Evolutionary conservation across 192 early-diverging fungal species (phyloP), one percentile per base, ranked within the genome.

Genomic region (Phlyctochytrium bullatum): DNA sequence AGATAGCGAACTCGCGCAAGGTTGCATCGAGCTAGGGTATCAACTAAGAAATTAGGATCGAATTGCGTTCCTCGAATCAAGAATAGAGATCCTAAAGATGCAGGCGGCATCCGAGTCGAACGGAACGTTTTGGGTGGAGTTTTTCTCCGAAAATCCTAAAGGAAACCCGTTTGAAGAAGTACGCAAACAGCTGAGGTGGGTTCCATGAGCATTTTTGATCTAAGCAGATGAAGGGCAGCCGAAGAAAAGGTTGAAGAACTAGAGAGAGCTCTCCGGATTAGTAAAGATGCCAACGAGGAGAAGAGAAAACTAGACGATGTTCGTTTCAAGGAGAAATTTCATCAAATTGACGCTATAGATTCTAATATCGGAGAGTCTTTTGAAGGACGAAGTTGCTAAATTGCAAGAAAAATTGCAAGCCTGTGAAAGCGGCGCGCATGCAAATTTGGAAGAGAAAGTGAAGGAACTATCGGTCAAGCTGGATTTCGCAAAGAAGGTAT

Each of bases 401-500:
- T 52, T 72, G 10, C 20, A 34, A 14, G 47, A 33, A 36, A 59
- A 66, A 51, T 31, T 72, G 20, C 23, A 50, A 0, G 27, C 27
- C 6, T 28, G 27, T 25, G 54, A 57, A 6, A 57, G 54, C 54
- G 27, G 27, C 27, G 54, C 20, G 20, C 54, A 57, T 30, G 63
- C 70, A n/a, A 64, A 65, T 3, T 32, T 58, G 10, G 73, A 85
- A 35, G 70, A 81, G 67, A 63, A 71, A 59, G 61, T 88, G 27
- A 77, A 80, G 27, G 76, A 83, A 62, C 67, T 90, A 47, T 63
- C 73, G 50, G 60, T 73, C 32, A 81, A 86, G 71, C 69, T 86
- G 54, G 86, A 87, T 50, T 76, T 79, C 33, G 72, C 78, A 56
- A 68, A 80, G 28, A 76, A 83, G 84, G 85, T 76, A 67, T 85